Evolutionary conservation across 1,139 yeast species (phyloP), one percentile per base, ranked within the genome.

Genomic region (Pichia cactophila): DNA sequence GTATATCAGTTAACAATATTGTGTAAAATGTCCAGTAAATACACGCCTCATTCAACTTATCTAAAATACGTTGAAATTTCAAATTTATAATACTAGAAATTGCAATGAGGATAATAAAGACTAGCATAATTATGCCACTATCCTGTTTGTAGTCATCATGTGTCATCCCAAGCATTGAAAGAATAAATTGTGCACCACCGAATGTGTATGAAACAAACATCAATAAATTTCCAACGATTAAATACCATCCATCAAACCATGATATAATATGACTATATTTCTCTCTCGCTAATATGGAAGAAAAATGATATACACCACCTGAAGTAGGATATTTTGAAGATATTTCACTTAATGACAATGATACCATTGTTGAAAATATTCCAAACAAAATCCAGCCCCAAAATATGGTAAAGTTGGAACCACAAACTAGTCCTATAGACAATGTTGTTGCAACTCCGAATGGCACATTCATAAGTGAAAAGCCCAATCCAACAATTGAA

Each of bases 241-340:
- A 68, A 54, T 81, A 75, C 86, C 90, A 85, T 0, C 92, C 92
- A 0, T 87, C 83, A 59, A 76, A 78, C 89, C 90, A 84, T 6
- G 87, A 80, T 48, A 80, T 69, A 4, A 76, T 63, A 43, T 74
- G 64, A 7, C 85, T 75, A 53, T 78, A 77, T 46, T 70, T 70
- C 6, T 77, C 77, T 50, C 75, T 76, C 37, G 88, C 81, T 43
- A 85, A 66, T 51, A 84, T 77, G 8, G 87, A 86, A 59, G 87
- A 80, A 64, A 83, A 83, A 54, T 84, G 90, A 61, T 84, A 86
- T 1, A 84, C 81, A 17, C 84, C 84, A 31, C 84, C 84, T 3
- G 87, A 84, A 31, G 85, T 79, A 0, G 92, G 92, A 57, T 80
- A 84, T 58, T 83, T 84, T 5, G 87, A 80, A 1, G 83, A 77